Conservation (phyloP, 2,329 filamentous ascomycete species). For the Fonsecaea nubica region DNA sequence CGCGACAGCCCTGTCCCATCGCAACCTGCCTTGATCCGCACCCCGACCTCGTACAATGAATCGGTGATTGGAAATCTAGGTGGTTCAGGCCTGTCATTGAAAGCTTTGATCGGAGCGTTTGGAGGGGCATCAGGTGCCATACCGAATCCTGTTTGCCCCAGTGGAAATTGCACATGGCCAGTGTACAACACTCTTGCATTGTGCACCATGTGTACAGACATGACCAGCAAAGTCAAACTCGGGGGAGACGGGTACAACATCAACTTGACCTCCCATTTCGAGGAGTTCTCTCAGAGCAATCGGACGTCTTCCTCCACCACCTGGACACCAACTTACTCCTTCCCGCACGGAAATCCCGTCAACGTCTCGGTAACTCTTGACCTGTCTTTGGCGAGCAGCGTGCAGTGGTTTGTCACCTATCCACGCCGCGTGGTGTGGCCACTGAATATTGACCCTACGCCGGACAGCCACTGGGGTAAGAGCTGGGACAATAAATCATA, state of each 20-base stretch:
- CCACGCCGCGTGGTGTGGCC: slow-evolving; percentile 26
- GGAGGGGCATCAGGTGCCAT: slow-evolving; percentile 25
- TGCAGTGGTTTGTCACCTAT: slow-evolving; percentile 23
- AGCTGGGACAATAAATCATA: slow-evolving; percentile 27
- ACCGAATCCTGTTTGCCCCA: slow-evolving; percentile 23
- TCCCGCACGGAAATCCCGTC: slow-evolving; percentile 22
- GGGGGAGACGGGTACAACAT: slow-evolving; percentile 17
- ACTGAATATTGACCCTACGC: slow-evolving; percentile 26
- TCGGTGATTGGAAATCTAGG: slow-evolving; percentile 22
- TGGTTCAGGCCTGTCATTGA: slow-evolving; percentile 24
- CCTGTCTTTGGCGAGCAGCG: slow-evolving; percentile 3
- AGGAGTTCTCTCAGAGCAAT: slow-evolving; percentile 19
- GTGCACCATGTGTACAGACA: slow-evolving; percentile 28
- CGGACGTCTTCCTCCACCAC: slow-evolving; percentile 11
- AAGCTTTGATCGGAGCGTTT: slow-evolving; percentile 29
- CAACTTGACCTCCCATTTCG: slow-evolving; percentile 23
- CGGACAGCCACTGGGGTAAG: slow-evolving; percentile 22
- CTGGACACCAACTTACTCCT: slow-evolving; percentile 25
- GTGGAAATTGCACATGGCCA: slow-evolving; percentile 33
- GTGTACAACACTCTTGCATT: slow-evolving; percentile 29
- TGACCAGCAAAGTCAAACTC: slow-evolving; percentile 23
- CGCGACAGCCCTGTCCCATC: slow-evolving; percentile 16
- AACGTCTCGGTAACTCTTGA: slow-evolving; percentile 14
- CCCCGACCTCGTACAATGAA: slow-evolving; percentile 28
- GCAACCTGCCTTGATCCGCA: slow-evolving; percentile 23